Conservation (phyloP, 2,329 filamentous ascomycete species). For the Trichoderma hamatum region DNA sequence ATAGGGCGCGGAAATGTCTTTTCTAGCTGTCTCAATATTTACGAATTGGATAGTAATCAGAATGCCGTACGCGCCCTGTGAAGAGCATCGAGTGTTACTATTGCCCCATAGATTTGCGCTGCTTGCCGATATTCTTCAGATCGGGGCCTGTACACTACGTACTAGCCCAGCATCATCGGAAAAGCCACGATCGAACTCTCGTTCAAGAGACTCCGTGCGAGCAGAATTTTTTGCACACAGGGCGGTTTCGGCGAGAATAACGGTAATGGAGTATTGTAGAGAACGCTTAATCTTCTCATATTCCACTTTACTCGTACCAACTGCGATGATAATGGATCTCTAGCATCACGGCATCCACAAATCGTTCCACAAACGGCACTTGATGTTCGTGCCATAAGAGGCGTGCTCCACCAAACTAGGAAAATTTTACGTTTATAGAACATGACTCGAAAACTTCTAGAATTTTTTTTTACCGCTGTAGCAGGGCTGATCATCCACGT, state of each 20-base stretch:
- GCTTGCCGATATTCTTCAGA: background rate
- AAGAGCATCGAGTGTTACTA: background rate
- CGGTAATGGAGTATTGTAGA: background rate
- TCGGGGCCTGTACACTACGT: background rate
- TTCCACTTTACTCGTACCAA: background rate
- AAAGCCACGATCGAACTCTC: background rate
- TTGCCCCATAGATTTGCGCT: background rate
- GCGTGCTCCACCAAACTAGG: conserved; percentile 12
- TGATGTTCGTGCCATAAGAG: background rate
- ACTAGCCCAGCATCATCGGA: background rate
- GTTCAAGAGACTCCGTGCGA: background rate
- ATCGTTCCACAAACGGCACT: conserved; percentile 2
- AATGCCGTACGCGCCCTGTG: background rate
- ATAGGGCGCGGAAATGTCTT: background rate
- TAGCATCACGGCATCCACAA: background rate
- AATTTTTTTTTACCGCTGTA: conserved; percentile 17
- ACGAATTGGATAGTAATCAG: background rate
- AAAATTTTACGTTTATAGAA: conserved; percentile 22
- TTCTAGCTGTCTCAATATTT: background rate
- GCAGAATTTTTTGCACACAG: background rate
- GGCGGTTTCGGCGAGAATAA: background rate
- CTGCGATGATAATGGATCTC: background rate
- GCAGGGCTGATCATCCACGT: background rate
- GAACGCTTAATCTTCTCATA: background rate
- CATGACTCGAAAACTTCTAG: conserved; percentile 27